Conservation (phyloP, 208 protist species). For the Herpetomonas samuelpessoai region DNA sequence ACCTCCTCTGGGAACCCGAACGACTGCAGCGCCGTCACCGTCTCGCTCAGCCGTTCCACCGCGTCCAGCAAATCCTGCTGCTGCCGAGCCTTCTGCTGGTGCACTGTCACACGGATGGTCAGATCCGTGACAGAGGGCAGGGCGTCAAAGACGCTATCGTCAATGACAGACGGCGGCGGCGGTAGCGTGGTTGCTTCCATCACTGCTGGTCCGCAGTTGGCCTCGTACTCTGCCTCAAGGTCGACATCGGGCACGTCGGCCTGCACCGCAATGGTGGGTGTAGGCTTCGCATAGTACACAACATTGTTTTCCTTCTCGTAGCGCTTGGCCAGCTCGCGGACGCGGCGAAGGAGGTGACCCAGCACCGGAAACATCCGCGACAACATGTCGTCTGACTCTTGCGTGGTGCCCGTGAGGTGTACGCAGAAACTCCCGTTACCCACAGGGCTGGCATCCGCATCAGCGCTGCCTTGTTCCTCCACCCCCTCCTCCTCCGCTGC, state of each 20-base stretch:
- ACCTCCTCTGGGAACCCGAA: constrained; percentile 13
- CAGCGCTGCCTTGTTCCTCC: not conserved
- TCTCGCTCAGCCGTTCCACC: constrained; percentile 8
- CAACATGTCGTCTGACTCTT: constrained; percentile 33
- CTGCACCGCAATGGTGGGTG: constrained; percentile 27
- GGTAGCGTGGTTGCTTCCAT: constrained; percentile 10
- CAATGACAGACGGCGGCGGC: constrained; percentile 3
- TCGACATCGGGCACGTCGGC: constrained; percentile 47
- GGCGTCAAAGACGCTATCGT: constrained; percentile 13
- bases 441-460: not conserved
- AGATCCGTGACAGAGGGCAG: constrained; percentile 20
- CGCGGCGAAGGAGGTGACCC: constrained; percentile 26
- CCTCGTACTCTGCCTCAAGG: constrained; percentile 8
- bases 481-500: constrained; percentile 5
- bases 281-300: constrained; percentile 46
- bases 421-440: too few species aligned
- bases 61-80: constrained; percentile 3
- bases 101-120: constrained; percentile 5
- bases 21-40: not conserved
- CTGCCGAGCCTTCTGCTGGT: constrained; percentile 5
- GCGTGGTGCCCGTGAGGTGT: constrained; percentile 1
- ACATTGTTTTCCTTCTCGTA: constrained; percentile 62
- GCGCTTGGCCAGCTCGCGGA: constrained; percentile 25
- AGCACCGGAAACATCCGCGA: constrained; percentile 46
- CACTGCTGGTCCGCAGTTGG: constrained; percentile 4